phyloP scores from a whole-genome alignment of 148 eudicot species.

The Rheum nobile region DNA sequence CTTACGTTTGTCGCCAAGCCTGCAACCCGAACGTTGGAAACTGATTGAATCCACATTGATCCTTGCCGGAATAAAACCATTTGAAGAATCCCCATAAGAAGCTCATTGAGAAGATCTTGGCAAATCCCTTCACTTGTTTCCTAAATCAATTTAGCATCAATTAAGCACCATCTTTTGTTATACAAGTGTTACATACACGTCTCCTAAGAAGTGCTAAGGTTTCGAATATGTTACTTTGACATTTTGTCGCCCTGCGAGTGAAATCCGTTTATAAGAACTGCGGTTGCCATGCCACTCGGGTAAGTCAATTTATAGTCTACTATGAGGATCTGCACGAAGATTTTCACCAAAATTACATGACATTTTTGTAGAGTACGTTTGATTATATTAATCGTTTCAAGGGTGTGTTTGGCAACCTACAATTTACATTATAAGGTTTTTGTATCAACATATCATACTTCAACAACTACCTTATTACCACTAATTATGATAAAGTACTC shows the following conservation, averaged over 20 bases:
- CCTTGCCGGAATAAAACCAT: conserved; percentile 38
- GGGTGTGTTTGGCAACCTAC: no score
- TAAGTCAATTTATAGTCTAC: conserved; percentile 57
- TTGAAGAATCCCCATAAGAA: conserved; percentile 71
- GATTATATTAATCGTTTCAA: no score
- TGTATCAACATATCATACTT: no score
- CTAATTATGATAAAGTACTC: no score
- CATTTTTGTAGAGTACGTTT: no score
- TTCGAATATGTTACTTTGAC: conserved; percentile 31
- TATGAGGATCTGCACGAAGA: conserved; percentile 38
- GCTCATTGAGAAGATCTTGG: conserved; percentile 56
- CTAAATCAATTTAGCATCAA: conserved; percentile 15
- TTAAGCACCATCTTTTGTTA: background rate
- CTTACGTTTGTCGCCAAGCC: conserved; percentile 25
- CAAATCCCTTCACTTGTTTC: conserved; percentile 37
- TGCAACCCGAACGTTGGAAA: conserved; percentile 45
- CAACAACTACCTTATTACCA: no score
- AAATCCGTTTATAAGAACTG: conserved; percentile 76
- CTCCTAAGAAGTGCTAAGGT: background rate
- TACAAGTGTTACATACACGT: background rate
- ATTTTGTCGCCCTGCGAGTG: conserved; percentile 47
- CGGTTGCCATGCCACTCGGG: conserved; percentile 86
- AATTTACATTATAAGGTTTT: no score
- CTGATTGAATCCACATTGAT: conserved; percentile 35
- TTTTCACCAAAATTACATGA: background rate